Conservation (phyloP, 805 yeast genomes). For the Wickerhamiella hasegawae region DNA sequence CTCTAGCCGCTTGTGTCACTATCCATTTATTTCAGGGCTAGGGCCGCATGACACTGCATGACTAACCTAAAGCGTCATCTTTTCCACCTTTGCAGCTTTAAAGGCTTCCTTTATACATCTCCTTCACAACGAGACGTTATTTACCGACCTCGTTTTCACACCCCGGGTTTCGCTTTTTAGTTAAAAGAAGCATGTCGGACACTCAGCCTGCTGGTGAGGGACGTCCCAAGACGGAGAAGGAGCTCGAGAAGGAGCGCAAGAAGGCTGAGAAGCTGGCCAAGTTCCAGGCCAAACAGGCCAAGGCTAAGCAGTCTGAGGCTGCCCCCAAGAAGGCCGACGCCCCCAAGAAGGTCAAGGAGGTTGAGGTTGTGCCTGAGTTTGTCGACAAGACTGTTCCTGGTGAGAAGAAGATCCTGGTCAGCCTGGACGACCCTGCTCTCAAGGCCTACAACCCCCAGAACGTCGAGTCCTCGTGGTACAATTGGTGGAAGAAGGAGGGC, state of each 20-base stretch:
- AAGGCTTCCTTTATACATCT: no score
- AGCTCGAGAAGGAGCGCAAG: slow-evolving; percentile 73
- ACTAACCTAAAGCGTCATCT: no score
- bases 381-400: slow-evolving; percentile 75
- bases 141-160: no score
- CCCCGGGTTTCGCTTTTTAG: no score
- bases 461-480: slow-evolving; percentile 95
- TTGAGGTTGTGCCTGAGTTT: slow-evolving; percentile 69
- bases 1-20: no score
- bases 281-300: slow-evolving; percentile 71
- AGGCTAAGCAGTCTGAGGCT: slow-evolving; percentile 27
- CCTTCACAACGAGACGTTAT: no score
- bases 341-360: slow-evolving; percentile 40
- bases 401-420: slow-evolving; percentile 75
- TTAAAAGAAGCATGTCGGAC: background rate
- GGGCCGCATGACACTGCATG: no score
- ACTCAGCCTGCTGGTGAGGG: slow-evolving; percentile 7
- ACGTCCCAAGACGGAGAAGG: slow-evolving; percentile 52
- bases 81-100: no score
- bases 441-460: slow-evolving; percentile 86
- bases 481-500: slow-evolving; percentile 88
- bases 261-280: slow-evolving; percentile 79
- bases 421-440: slow-evolving; percentile 81
- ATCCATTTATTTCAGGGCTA: no score
- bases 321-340: slow-evolving; percentile 23